Evolutionary conservation across 768 basidiomycete genomes (phyloP).

Genomic region (Podaxis sp.): DNA sequence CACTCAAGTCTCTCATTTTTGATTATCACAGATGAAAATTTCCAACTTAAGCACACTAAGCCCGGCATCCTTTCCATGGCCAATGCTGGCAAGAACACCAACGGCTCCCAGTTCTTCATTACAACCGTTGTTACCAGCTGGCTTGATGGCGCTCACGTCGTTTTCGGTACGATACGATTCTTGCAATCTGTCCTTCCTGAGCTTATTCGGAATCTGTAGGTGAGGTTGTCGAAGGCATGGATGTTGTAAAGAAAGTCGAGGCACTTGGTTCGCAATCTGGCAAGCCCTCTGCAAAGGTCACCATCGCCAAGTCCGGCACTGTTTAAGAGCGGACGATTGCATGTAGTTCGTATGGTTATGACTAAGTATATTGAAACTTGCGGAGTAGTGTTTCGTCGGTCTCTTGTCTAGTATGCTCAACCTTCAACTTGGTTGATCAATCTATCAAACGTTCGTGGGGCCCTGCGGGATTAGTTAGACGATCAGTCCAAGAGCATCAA

Average conservation of each 20-base stretch:
- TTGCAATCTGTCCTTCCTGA: not conserved
- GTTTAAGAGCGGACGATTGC: constrained; percentile 22
- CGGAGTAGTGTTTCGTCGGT: no score
- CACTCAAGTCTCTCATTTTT: not conserved
- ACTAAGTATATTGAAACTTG: not conserved
- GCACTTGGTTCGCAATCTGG: constrained; percentile 33
- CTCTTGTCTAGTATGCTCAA: no score
- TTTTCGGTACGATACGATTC: constrained; percentile 58
- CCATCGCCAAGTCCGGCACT: constrained; percentile 53
- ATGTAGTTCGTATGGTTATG: not conserved
- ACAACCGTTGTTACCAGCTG: constrained; percentile 74
- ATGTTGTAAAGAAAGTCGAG: constrained; percentile 46
- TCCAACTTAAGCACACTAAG: constrained; percentile 68
- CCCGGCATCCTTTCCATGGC: constrained; percentile 73
- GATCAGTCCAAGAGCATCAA: no score
- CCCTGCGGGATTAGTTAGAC: no score
- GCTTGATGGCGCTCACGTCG: constrained; percentile 83
- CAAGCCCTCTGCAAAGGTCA: constrained; percentile 38
- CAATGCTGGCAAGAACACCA: constrained; percentile 78
- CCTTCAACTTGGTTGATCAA: no score
- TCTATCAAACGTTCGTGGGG: no score
- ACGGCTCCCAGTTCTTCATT: constrained; percentile 88
- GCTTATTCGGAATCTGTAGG: constrained; percentile 25
- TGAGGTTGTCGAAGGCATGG: constrained; percentile 64
- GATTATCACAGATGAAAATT: constrained; percentile 71